phyloP scores from a whole-genome alignment of 805 yeast genomes.

The Metschnikowia borealis region DNA sequence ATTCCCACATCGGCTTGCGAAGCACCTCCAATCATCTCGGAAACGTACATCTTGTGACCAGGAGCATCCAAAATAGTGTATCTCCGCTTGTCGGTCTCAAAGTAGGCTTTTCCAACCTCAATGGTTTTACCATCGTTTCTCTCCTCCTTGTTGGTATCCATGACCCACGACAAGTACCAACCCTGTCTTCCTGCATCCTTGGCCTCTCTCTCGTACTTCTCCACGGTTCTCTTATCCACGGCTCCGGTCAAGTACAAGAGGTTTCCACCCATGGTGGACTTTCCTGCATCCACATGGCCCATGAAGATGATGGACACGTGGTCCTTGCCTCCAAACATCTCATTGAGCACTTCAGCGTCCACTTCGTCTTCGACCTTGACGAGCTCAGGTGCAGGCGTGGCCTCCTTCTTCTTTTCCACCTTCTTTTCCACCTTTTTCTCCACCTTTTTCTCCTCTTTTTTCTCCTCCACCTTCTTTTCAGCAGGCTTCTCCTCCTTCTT shows the following conservation, averaged over 20 bases:
- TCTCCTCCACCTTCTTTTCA: slow-evolving; percentile 6
- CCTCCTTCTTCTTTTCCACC: slow-evolving; percentile 18
- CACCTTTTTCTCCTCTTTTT: slow-evolving; percentile 8
- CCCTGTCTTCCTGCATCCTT: slow-evolving; percentile 99
- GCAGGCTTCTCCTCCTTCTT: neutral
- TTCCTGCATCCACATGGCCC: slow-evolving; percentile 99
- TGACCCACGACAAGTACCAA: slow-evolving; percentile 99
- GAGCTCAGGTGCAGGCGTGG: slow-evolving; percentile 27
- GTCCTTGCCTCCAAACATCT: slow-evolving; percentile 95
- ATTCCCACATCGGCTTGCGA: slow-evolving; percentile 99
- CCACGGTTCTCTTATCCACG: slow-evolving; percentile 97
- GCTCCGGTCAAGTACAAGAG: slow-evolving; percentile 89
- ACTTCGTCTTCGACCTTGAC: slow-evolving; percentile 71
- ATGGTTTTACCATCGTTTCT: slow-evolving; percentile 98
- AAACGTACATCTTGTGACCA: slow-evolving; percentile 98
- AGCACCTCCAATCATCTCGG: slow-evolving; percentile 99
- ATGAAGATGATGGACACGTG: slow-evolving; percentile 94
- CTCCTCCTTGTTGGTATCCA: slow-evolving; percentile 99
- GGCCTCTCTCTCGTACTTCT: slow-evolving; percentile 96
- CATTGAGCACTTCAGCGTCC: slow-evolving; percentile 84
- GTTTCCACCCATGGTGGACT: slow-evolving; percentile 99
- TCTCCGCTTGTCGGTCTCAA: slow-evolving; percentile 96
- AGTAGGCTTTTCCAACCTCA: slow-evolving; percentile 96
- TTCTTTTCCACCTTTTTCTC: slow-evolving; percentile 11
- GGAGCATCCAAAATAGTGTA: slow-evolving; percentile 99